Evolutionary conservation across 2,329 filamentous ascomycete species (phyloP), one percentile per base, ranked within the genome.

Genomic region (Aspergillaceae sp.): DNA sequence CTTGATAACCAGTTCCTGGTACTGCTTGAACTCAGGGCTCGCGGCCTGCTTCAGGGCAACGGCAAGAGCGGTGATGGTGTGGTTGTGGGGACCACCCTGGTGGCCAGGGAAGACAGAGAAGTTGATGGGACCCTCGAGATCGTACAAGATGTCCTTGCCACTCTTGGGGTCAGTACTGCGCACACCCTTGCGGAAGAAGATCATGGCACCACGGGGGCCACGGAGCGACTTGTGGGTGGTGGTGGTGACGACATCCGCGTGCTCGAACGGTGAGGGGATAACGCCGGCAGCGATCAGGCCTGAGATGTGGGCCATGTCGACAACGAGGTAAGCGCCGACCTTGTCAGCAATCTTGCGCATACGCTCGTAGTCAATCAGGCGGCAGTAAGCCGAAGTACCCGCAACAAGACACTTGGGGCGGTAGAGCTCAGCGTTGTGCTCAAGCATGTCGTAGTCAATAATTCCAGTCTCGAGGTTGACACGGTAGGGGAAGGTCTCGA

Each of bases 171-270:
- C 86, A 44, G 83, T 81, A 65, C 80, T 83, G 57, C 91, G 79
- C 32, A 96, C 86, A 52, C 92, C 92, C 71, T 87, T 94, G 59
- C 92, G 85, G 82, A 84, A 98, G 79, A 98, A 98, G 68, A 98
- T 98, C 82, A 98, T 87, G 60, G 92, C 92, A 56, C 92, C 92
- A 63, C 92, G 83, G 34, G 92, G 92, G 34, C 92, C 92, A 64
- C 92, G 86, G 53, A 98, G 80, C 49, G 88, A 94, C 77, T 98
- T 98, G 79, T 98, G 92, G 51, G 88, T 96, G 34, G 92, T 98
- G 26, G 92, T 98, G 41, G 92, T 98, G 54, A 98, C 92, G 49
- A 98, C 84, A 66, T 98, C 92, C 54, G 89, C 86, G 68, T 86
- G 84, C 54, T 80, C 79, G 70, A 97, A 98, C 43, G 92, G 92